A percentile compares a stretch with the other conserved stretches of the same genome.
phyloP scores from a whole-genome alignment of 2,329 filamentous ascomycete genomes.

The Dryadomyces quercivorus region DNA sequence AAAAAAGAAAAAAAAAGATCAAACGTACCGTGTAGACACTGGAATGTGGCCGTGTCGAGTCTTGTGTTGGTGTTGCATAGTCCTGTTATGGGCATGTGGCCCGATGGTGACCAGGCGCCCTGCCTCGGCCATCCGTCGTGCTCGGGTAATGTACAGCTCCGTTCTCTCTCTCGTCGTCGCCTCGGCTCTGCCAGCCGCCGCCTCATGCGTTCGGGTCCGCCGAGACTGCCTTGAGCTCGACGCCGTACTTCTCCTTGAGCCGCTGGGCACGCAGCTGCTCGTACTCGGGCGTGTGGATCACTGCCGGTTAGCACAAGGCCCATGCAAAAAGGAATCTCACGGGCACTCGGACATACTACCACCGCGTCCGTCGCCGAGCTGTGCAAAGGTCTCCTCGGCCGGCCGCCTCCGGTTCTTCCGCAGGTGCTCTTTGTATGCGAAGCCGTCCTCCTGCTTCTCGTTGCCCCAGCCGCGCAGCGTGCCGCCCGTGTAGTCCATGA shows the following conservation, averaged over 20 bases:
- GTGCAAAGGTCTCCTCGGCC: constrained; percentile 64
- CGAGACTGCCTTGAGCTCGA: constrained; percentile 62
- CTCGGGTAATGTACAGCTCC: constrained; percentile 1
- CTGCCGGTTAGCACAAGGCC: constrained; percentile 28
- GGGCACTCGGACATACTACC: constrained; percentile 5
- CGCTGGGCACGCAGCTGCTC: constrained; percentile 71
- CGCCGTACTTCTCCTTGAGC: constrained; percentile 76
- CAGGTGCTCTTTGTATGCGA: constrained; percentile 61
- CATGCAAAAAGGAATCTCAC: no score
- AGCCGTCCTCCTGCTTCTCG: constrained; percentile 53
- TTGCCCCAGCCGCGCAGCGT: constrained; percentile 33
- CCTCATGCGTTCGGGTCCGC: constrained; percentile 25
- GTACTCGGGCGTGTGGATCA: constrained; percentile 70
- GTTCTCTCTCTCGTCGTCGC: not conserved
- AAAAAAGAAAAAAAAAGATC: not conserved
- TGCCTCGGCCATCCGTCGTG: not conserved
- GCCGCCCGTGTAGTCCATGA: constrained; percentile 58
- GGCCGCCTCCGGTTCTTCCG: constrained; percentile 64
- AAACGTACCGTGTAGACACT: constrained; percentile 2
- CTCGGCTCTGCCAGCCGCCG: not conserved
- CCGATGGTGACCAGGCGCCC: not conserved
- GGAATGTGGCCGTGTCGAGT: not conserved
- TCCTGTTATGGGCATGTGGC: not conserved
- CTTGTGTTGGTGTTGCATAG: not conserved
- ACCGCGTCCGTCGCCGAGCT: constrained; percentile 84